phyloP scores from a whole-genome alignment of 805 yeast genomes.

The Candida dajiaensis region DNA sequence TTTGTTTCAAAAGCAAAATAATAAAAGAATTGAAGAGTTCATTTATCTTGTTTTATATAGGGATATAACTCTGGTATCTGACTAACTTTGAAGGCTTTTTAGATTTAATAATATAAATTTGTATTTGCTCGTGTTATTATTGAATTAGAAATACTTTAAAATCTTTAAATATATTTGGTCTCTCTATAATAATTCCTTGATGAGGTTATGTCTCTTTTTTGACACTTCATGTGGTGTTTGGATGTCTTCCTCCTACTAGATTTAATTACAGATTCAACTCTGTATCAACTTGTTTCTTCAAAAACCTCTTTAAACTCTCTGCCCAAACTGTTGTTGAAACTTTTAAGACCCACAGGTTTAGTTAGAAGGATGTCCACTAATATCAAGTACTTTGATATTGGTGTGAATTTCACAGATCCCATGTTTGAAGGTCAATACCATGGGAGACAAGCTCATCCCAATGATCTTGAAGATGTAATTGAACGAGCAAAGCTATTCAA shows the following conservation, averaged over 20 bases:
- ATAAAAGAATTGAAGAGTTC: not conserved
- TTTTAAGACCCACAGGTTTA: not conserved
- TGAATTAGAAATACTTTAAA: no score
- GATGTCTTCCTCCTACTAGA: not conserved
- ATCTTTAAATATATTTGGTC: no score
- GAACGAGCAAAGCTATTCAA: slow-evolving; percentile 58
- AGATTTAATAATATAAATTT: no score
- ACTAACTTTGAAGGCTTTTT: not conserved
- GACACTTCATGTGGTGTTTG: not conserved
- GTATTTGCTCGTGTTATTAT: no score
- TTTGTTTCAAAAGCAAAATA: slow-evolving; percentile 1
- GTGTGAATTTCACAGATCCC: slow-evolving; percentile 78
- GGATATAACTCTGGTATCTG: slow-evolving; percentile 14
- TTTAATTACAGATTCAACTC: no score
- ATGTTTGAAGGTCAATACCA: slow-evolving; percentile 84
- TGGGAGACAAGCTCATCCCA: slow-evolving; percentile 58
- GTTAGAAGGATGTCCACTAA: not conserved
- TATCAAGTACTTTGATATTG: slow-evolving; percentile 36
- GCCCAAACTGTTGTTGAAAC: not conserved
- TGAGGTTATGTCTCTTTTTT: no score
- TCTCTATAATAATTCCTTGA: no score
- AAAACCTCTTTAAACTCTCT: not conserved
- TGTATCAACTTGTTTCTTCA: not conserved
- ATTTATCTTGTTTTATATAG: slow-evolving; percentile 11
- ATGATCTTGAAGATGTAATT: slow-evolving; percentile 62